Base-by-base conservation (phyloP, 805 yeast genomes). In the Hanseniaspora valbyensis region DNA sequence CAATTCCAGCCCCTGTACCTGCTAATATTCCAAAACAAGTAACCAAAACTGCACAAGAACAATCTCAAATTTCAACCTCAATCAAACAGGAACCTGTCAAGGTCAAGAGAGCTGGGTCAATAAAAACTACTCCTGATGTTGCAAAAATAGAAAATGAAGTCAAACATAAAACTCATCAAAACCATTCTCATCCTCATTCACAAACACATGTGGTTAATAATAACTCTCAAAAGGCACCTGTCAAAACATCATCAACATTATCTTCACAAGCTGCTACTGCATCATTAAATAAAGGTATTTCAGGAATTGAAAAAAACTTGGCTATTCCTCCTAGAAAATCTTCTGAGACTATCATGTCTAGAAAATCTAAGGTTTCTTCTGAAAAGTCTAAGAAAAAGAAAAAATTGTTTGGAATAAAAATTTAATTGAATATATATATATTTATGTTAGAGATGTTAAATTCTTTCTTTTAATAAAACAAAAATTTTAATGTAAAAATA, bases 151-250 rank as follows among this genome's bases (percentile, higher is more conserved):
- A n/a, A n/a, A n/a, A n/a, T n/a, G n/a, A n/a, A n/a, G n/a, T n/a
- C n/a, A n/a, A n/a, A n/a, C n/a, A n/a, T n/a, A n/a, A n/a, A n/a
- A n/a, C n/a, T n/a, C 12, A 28, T 24, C 12, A 49, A 25, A 37
- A 22, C 13, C 9, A n/a, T 26, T 3, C 10, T 70, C 59, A 86
- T 94, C 0, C 95, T 70, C 33, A 88, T 69, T 0, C 95, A 95
- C 60, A 88, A 56, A 59, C 81, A 87, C 5, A 95, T 82, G 1
- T 84, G 74, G 57, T 90, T 96, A 16, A 92, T n/a, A 4, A 26
- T 16, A 32, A 33, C 29, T 14, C n/a, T 8, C 8, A 30, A 14
- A 10, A 30, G n/a, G 16, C 34, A 9, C 5, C 21, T 14, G 21
- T 8, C 13, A 24, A 26, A 39, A 13, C 21, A 4, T 13, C 4